Percentiles rank a stretch among this genome's conserved stretches.
phyloP scores from a whole-genome alignment of 306 rosid species.

The Vigna reflexopilosa region DNA sequence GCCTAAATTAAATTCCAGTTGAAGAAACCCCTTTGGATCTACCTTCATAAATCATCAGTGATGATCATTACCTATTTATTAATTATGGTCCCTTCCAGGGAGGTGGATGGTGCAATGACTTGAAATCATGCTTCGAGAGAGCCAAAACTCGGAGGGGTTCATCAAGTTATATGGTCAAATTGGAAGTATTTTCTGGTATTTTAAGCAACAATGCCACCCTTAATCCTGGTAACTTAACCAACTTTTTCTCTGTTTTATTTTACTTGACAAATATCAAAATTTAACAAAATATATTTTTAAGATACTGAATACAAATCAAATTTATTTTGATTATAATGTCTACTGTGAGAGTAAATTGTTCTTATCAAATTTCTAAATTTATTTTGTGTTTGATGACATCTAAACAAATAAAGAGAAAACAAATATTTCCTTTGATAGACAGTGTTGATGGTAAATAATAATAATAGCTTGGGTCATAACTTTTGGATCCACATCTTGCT shows the following conservation, averaged over 20 bases:
- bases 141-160: conserved; percentile 83
- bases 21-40: conserved; percentile 6
- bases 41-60: conserved; percentile 26
- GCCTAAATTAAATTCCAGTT: conserved; percentile 30
- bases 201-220: conserved; percentile 78
- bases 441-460: background rate
- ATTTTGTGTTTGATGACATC: background rate
- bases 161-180: conserved; percentile 71
- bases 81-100: conserved; percentile 58
- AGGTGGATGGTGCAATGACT: conserved; percentile 97
- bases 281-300: too few relatives aligned
- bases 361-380: too few relatives aligned
- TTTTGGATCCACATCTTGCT: background rate
- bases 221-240: conserved; percentile 68
- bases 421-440: background rate
- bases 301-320: too few relatives aligned
- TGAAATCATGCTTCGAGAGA: conserved; percentile 79
- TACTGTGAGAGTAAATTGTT: too few relatives aligned
- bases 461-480: background rate
- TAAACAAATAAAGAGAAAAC: background rate
- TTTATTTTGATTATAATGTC: too few relatives aligned
- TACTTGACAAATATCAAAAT: too few relatives aligned
- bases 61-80: background rate
- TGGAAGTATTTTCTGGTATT: conserved; percentile 76
- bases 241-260: background rate